Base-by-base conservation (phyloP, 352 stramenopile species). In the Phytophthora melonis region DNA sequence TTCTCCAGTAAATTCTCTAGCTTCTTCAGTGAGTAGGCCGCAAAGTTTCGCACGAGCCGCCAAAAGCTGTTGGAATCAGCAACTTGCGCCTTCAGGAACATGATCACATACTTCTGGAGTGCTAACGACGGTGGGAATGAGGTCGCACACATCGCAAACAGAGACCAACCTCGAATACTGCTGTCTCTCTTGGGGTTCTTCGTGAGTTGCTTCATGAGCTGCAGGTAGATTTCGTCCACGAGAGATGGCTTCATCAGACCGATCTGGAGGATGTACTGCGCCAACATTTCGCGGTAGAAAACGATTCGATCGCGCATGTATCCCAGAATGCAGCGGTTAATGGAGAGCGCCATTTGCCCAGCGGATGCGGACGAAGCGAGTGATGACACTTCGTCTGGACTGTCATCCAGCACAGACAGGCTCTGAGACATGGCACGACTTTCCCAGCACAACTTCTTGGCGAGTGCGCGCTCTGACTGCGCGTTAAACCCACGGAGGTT, bases 221-320 rank as follows among this genome's bases (percentile, higher is more conserved):
- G 93, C 18, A 97, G 47, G 65, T 98, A 98, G 57, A 98, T 97
- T 79, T 99, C 95, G 68, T 99, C 92, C n/a, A 96, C 87, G 14
- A 99, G 74, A 47, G 86, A 89, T 3, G 86, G 69, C 39, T 97
- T 90, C 47, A 96, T 87, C 14, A 98, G 63, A 1, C 93, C 95
- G 66, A 98, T 97, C 66, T 97, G 90, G 21, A 99, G 78, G 53
- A 99, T 94, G 58, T 97, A 97, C 75, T 98, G 94, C 16, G 94
- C 94, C 32, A 98, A 80, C 81, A 97, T 98, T 50, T 97, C 95
- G 11, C 95, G 93, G 69, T 98, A 99, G 63, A 92, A 95, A 36
- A 98, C 94, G 59, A 97, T 91, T 8, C 97, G 95, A 64, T 99
- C 96, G 3, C 95, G 92, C 92, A 98, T 98, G 83, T 99, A 99